Evolutionary conservation across 2,329 filamentous ascomycete species (phyloP), one percentile per base, ranked within the genome.

Genomic region (Golovinomyces cichoracearum): DNA sequence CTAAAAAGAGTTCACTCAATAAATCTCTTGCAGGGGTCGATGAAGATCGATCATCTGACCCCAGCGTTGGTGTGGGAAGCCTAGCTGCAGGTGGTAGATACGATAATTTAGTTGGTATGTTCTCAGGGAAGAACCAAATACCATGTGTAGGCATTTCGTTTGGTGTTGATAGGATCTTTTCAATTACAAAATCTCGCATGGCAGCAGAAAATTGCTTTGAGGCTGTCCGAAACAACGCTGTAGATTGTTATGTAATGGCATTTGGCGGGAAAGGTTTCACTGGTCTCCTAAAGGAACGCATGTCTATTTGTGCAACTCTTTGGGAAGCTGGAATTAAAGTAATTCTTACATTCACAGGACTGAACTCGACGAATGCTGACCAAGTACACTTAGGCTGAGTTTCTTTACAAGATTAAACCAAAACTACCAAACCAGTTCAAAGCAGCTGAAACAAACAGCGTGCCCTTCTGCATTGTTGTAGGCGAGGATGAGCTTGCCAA

Each of bases 161-260:
- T 60, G 88, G 88, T 49, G 83, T 94, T 45, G 88, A 95, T 64
- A 79, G 88, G 57, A 94, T 95, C 59, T 93, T 93, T 66, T 84
- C 81, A 57, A 86, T 94, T 60, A 83, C 80, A 54, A 86, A 93
- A 63, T 78, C 83, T 12, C 72, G 78, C 45, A 71, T 83, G 61
- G 75, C 74, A 52, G 73, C 71, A 50, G 73, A 74, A 50, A 70
- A 72, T 57, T 71, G 66, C 49, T 63, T 65, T n/a, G 63, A 69
- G 19, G 56, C 65, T 26, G 65, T 76, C 48, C 69, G 81, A 53
- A 70, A 71, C 54, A 84, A 78, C 58, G 81, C 90, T 57, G 79
- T 86, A 2, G 86, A 95, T 60, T 85, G 86, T 42, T 94, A 77
- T 64, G 80, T 95, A 58, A 95, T 95, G 85, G 85, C 85, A 0